phyloP scores from a whole-genome alignment of 768 basidiomycete species.

The Suillus subaureus region DNA sequence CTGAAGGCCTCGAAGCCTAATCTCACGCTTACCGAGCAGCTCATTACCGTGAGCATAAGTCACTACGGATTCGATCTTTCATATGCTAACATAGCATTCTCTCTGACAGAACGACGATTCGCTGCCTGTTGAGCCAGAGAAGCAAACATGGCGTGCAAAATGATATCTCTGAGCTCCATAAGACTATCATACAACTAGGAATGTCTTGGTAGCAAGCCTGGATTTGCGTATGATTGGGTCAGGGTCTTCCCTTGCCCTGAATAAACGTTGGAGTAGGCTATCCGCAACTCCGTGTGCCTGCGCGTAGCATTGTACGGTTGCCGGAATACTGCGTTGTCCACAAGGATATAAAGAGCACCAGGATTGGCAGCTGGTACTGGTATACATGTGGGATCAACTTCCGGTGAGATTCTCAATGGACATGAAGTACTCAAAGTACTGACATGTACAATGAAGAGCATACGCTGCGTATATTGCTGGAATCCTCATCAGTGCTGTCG shows the following conservation, averaged over 20 bases:
- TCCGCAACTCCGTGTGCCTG: too few relatives aligned
- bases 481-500: conserved; percentile 81
- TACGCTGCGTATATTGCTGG: conserved; percentile 71
- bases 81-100: conserved; percentile 6
- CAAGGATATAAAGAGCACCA: too few relatives aligned
- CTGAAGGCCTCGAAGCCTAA: too few relatives aligned
- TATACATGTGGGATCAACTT: conserved; percentile 77
- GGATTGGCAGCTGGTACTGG: conserved; percentile 57
- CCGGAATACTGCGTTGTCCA: too few relatives aligned
- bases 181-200: conserved; percentile 64
- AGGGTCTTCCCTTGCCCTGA: conserved; percentile 67
- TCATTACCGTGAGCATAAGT: conserved; percentile 51
- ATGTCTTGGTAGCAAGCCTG: conserved; percentile 86
- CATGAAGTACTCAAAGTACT: conserved; percentile 10
- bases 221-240: conserved; percentile 76
- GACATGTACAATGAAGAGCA: conserved; percentile 39
- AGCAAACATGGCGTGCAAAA: conserved; percentile 60
- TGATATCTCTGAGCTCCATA: conserved; percentile 32
- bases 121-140: conserved; percentile 61
- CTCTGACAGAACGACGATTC: conserved; percentile 65
- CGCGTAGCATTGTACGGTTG: too few relatives aligned
- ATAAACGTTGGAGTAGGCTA: conserved; percentile 43
- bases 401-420: conserved; percentile 41
- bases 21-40: conserved; percentile 18
- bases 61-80: conserved; percentile 6